Evolutionary conservation across 805 yeast species (phyloP).

Genomic region (Candida alai): DNA sequence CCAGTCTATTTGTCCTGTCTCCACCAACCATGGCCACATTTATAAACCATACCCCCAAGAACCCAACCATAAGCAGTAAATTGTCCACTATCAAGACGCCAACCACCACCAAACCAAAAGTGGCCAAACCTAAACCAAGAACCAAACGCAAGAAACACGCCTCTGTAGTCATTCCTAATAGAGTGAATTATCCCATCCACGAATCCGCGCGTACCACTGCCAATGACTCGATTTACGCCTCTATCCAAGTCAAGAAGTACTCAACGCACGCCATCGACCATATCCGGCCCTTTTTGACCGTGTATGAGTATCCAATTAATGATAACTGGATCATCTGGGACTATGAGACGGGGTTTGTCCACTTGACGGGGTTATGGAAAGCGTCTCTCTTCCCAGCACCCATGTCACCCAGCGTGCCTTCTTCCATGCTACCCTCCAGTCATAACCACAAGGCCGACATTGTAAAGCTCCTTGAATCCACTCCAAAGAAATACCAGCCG

Average conservation of each 20-base stretch:
- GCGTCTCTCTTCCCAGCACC: constrained; percentile 26
- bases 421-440: too few species aligned
- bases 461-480: constrained; percentile 61
- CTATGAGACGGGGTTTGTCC: constrained; percentile 78
- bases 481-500: constrained; percentile 58
- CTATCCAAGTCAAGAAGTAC: constrained; percentile 46
- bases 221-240: constrained; percentile 12
- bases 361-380: constrained; percentile 87
- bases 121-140: constrained; percentile 2
- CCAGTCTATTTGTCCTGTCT: too few species aligned
- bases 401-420: too few species aligned
- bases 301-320: constrained; percentile 66
- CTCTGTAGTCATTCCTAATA: constrained; percentile 3
- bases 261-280: constrained; percentile 68
- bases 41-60: constrained; percentile 2
- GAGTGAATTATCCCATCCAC: constrained; percentile 13
- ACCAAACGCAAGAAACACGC: background rate
- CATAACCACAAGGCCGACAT: constrained; percentile 63
- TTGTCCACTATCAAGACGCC: background rate
- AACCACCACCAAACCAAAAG: background rate
- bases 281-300: constrained; percentile 59
- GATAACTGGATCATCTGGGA: constrained; percentile 84
- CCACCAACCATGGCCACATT: background rate
- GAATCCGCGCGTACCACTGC: constrained; percentile 4
- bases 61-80: too few species aligned